phyloP scores from a whole-genome alignment of 805 yeast species.

The Candida dendrica region DNA sequence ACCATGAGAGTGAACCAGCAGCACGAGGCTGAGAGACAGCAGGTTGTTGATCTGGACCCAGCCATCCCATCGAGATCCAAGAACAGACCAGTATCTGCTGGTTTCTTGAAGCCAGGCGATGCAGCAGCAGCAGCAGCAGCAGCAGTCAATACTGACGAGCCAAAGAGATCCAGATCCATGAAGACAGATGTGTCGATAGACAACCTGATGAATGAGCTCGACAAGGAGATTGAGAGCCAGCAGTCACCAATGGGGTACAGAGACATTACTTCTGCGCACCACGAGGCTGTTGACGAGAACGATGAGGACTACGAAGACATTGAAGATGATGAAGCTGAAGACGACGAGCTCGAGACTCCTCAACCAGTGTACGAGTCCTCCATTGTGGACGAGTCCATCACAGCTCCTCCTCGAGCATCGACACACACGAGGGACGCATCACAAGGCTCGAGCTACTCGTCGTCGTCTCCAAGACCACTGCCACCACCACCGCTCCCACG shows the following conservation, averaged over 20 bases:
- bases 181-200: constrained; percentile 6
- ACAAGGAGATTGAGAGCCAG: constrained; percentile 7
- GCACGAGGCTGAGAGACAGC: constrained; percentile 5
- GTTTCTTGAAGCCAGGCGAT: constrained; percentile 3
- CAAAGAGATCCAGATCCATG: constrained; percentile 9
- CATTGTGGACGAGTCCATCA: no score
- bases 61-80: constrained; percentile 22
- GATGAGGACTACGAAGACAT: not conserved
- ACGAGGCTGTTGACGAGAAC: not conserved
- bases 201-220: constrained; percentile 7
- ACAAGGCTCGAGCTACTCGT: not conserved
- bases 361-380: no score
- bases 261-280: not conserved
- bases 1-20: constrained; percentile 8
- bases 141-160: not conserved
- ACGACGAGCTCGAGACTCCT: not conserved
- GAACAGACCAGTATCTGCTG: constrained; percentile 18
- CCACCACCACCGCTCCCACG: constrained; percentile 23
- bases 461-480: constrained; percentile 11
- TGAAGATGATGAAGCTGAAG: not conserved
- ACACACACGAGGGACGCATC: not conserved
- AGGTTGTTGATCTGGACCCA: constrained; percentile 9
- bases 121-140: no score
- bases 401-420: no score
- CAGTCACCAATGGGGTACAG: not conserved